These are phyloP conservation scores for Hyaloperonospora brassicae DNA, from an alignment of 352 stramenopile species.

Conservation along the genomic window DNA sequence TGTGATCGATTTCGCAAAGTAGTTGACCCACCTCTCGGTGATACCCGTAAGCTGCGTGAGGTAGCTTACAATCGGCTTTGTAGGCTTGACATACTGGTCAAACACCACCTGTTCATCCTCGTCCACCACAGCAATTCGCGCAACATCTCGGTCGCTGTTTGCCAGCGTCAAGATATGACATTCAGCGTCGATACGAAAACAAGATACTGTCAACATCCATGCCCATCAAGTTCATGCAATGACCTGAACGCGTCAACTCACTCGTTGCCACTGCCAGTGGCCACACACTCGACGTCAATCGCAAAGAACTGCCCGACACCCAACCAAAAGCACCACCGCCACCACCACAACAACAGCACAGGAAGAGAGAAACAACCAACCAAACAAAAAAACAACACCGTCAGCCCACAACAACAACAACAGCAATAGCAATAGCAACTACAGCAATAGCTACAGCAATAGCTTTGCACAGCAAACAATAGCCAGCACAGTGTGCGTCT, in stretches of 20 bases:
- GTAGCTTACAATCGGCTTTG: conserved; percentile 85
- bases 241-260: conserved; percentile 20
- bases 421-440: neutral
- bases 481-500: too few relatives aligned
- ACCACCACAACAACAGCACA: neutral
- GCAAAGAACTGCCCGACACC: conserved; percentile 63
- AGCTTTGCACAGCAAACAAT: too few relatives aligned
- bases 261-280: conserved; percentile 72
- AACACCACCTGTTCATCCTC: conserved; percentile 80
- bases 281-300: conserved; percentile 91
- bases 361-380: conserved; percentile 1
- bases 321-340: too few relatives aligned
- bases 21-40: conserved; percentile 51
- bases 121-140: conserved; percentile 85
- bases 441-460: conserved; percentile 3
- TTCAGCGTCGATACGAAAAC: neutral
- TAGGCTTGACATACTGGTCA: conserved; percentile 83
- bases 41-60: conserved; percentile 87
- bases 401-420: neutral
- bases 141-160: conserved; percentile 81
- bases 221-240: neutral
- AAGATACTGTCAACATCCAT: neutral
- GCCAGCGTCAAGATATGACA: neutral
- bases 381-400: conserved; percentile 2
- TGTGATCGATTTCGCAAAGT: too few relatives aligned